Conservation (phyloP, 768 basidiomycete species). For the Russula brevipes region DNA sequence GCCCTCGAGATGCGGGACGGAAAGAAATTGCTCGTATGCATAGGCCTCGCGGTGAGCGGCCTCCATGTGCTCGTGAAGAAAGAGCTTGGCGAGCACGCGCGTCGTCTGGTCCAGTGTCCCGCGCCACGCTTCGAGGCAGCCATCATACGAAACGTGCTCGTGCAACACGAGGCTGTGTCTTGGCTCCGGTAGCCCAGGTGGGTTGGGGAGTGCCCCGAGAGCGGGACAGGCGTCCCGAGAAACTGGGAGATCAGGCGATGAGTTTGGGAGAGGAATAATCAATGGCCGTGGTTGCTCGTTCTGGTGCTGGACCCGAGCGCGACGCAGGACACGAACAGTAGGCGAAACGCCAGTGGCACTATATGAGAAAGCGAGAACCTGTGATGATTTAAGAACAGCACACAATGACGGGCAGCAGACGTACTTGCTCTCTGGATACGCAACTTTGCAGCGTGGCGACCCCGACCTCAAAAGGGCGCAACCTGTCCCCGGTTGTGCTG, state of each 20-base stretch:
- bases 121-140: constrained; percentile 19
- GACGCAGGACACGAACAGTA: constrained; percentile 2
- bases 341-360: background rate
- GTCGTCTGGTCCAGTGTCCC: constrained; percentile 11
- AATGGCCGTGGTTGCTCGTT: background rate
- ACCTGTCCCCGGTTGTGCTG: background rate
- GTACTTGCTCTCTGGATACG: constrained; percentile 1
- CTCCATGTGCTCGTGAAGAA: constrained; percentile 15
- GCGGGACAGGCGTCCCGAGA: background rate
- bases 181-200: constrained; percentile 6
- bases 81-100: constrained; percentile 14
- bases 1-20: constrained; percentile 3
- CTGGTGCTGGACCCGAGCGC: background rate
- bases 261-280: background rate
- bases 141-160: constrained; percentile 10
- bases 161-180: constrained; percentile 4
- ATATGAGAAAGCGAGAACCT: constrained; percentile 15
- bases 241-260: background rate
- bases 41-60: constrained; percentile 10
- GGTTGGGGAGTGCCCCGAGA: constrained; percentile 9
- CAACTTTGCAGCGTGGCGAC: background rate
- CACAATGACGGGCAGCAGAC: background rate
- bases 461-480: background rate
- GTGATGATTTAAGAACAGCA: background rate
- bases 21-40: constrained; percentile 11